Base-by-base conservation (phyloP, 306 rosid species). In the Prunus mongolica region DNA sequence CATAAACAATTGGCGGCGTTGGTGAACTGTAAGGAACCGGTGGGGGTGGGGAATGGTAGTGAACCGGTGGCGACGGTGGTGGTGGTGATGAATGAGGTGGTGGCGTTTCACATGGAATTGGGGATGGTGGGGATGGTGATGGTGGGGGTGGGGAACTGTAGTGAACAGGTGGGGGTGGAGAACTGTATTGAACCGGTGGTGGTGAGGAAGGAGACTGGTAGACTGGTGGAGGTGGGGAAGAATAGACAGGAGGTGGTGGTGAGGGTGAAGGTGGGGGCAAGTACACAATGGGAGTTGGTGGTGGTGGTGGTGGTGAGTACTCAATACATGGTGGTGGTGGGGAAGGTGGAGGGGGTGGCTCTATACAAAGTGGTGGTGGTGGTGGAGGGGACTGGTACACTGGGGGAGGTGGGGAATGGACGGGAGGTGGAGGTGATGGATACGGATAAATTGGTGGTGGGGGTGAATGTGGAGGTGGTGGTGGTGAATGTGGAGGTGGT, bases 321-420 rank as follows among this genome's bases (percentile, higher is more conserved):
- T 88, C 93, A 54, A 69, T 79, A 72, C 93, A 90, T 0, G 93
- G 96, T 24, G 91, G 91, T 19, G 97, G 90, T 2, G 95, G 86
- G 3, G 97, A 85, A 2, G 94, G 87, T 19, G 91, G 91, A 18
- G 91, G 88, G 7, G 96, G 91, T 16, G 82, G 88, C 60, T 85
- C 95, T 77, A 88, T 82, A 83, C 94, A 90, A 8, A 90, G 95
- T n/a, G 85, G 80, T 0, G 91, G 80, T 2, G 94, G 85, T 3
- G 91, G 94, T 4, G 91, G 92, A 0, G 91, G 90, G 63, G 18
- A 83, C 85, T 2, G 91, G 84, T 38, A 38, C 44, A 85, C 80
- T 12, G 86, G 86, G 8, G 86, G 86, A 65, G 89, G 89, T 79
- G 89, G 89, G 45, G 86, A 82, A 57, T 84, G 84, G 47, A 81